Percentiles rank a stretch among this genome's conserved stretches.
These are phyloP conservation scores for Phytophthora chlamydospora DNA, from an alignment of 352 stramenopile genomes.

Conservation along the genomic window DNA sequence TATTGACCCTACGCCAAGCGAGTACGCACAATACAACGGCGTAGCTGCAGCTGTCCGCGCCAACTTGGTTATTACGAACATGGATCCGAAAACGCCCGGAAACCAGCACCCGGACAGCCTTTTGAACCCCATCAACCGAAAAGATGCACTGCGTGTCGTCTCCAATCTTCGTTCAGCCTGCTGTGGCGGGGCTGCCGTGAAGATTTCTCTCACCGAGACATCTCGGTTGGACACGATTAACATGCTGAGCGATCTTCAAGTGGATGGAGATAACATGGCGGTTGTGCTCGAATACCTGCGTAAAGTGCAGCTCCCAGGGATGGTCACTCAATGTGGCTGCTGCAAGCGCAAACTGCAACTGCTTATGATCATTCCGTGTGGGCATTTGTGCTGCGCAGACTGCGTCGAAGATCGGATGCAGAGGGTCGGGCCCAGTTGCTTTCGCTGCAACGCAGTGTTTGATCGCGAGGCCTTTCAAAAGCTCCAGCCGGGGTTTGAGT, in stretches of 20 bases:
- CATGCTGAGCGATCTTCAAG: constrained; percentile 40
- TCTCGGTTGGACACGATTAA: constrained; percentile 73
- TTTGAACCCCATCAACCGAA: constrained; percentile 74
- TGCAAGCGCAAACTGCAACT: constrained; percentile 87
- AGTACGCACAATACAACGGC: constrained; percentile 79
- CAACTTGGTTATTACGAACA: constrained; percentile 82
- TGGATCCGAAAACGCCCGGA: constrained; percentile 67
- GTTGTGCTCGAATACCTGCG: constrained; percentile 60
- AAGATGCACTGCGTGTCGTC: constrained; percentile 61
- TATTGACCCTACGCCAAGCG: constrained; percentile 68
- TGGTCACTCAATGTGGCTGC: constrained; percentile 72
- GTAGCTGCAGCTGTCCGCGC: constrained; percentile 63
- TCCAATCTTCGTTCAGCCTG: constrained; percentile 67
- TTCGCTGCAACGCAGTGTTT: constrained; percentile 55
- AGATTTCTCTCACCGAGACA: constrained; percentile 43
- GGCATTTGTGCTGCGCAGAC: constrained; percentile 92
- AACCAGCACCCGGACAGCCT: constrained; percentile 71
- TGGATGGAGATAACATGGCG: constrained; percentile 52
- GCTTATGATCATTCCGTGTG: constrained; percentile 93
- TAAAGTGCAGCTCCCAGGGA: constrained; percentile 46
- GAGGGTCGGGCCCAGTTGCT: constrained; percentile 54
- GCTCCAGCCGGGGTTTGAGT: constrained; percentile 88
- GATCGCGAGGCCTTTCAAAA: constrained; percentile 92
- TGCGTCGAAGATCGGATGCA: constrained; percentile 88
- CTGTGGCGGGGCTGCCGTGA: constrained; percentile 58